Evolutionary conservation across 1,139 yeast species (phyloP).

Genomic region (Magnusiomyces magnusii): DNA sequence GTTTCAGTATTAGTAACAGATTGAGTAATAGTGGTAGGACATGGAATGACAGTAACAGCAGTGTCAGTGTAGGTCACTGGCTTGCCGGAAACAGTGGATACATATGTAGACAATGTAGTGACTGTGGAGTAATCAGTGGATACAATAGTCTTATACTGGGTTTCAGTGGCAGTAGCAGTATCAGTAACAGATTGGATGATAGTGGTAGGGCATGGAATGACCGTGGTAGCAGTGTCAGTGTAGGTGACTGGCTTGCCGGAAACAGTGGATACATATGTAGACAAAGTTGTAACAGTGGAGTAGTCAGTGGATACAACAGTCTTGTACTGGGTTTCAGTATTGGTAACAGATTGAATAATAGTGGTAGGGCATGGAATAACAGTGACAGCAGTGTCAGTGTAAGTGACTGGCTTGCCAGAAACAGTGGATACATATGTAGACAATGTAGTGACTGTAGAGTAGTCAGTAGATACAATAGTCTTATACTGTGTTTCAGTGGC

Average conservation of each 20-base stretch:
- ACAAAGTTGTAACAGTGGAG: not conserved
- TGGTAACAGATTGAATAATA: not conserved
- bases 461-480: not conserved
- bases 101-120: not conserved
- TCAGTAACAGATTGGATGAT: not conserved
- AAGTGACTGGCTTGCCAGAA: not conserved
- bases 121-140: not conserved
- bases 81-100: not conserved
- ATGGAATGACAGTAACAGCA: not conserved
- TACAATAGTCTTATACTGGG: no score
- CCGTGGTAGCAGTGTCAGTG: not conserved
- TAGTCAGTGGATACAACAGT: not conserved
- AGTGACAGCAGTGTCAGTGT: not conserved
- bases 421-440: not conserved
- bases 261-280: not conserved
- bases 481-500: not conserved
- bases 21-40: not conserved
- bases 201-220: not conserved
- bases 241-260: not conserved
- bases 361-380: conserved; percentile 1
- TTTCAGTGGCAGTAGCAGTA: not conserved
- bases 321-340: not conserved
- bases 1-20: not conserved
- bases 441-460: not conserved
- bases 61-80: not conserved